phyloP scores from a whole-genome alignment of 2,329 filamentous ascomycete species.

The Pseudocercospora macadamiae region DNA sequence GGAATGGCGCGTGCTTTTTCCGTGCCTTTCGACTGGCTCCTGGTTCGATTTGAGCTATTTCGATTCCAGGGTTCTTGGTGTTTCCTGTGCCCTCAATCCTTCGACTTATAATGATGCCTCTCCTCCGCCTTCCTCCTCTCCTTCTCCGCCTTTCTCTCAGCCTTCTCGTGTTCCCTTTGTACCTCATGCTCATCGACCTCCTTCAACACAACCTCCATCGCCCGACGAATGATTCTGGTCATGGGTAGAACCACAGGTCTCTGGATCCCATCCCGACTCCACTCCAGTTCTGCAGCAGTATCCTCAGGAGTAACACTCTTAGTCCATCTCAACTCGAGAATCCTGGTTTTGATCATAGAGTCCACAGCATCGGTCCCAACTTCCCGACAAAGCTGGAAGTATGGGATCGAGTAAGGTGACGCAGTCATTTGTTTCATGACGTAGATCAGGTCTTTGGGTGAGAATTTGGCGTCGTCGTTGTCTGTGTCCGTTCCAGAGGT shows the following conservation, averaged over 20 bases:
- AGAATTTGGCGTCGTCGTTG: constrained; percentile 18
- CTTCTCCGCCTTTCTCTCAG: constrained; percentile 1
- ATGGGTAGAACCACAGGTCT: constrained; percentile 24
- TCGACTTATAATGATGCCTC: neutral
- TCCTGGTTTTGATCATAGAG: constrained; percentile 26
- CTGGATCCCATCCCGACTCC: constrained; percentile 23
- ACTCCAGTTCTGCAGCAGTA: constrained; percentile 18
- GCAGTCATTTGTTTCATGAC: constrained; percentile 24
- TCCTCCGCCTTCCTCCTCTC: neutral
- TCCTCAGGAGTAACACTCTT: constrained; percentile 21
- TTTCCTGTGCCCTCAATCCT: no score
- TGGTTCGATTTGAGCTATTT: no score
- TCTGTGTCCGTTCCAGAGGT: constrained; percentile 18
- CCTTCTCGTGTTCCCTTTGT: neutral
- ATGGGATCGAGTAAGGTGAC: constrained; percentile 22
- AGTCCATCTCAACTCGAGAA: constrained; percentile 26
- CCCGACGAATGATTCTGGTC: constrained; percentile 23
- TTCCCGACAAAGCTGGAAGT: constrained; percentile 24
- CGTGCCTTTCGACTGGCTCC: no score
- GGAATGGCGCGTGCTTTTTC: no score
- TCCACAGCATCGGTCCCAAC: constrained; percentile 24
- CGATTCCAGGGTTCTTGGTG: no score
- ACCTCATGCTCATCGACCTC: constrained; percentile 11
- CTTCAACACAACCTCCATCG: constrained; percentile 24
- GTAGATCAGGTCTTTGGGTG: constrained; percentile 18